A percentile compares a stretch with the other conserved stretches of the same genome.
These are phyloP conservation scores for Phalaenopsis hybrid DNA, from an alignment of 116 monocot genomes.

Conservation along the genomic window DNA sequence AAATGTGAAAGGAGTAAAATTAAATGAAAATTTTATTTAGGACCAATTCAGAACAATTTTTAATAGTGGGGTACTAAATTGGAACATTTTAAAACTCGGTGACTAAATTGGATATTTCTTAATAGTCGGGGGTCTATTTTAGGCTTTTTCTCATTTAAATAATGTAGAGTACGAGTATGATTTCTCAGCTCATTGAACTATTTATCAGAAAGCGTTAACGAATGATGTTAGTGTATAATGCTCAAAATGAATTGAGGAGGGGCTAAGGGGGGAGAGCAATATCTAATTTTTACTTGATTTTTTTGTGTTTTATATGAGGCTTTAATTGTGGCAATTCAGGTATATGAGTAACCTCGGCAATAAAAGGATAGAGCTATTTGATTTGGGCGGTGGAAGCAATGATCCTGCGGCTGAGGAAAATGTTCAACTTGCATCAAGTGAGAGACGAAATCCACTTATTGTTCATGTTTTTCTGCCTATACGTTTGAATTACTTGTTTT, in stretches of 20 bases:
- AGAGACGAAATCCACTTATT: background rate
- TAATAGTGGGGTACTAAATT: too few relatives aligned
- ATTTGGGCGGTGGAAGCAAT: constrained; percentile 58
- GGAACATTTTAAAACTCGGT: too few relatives aligned
- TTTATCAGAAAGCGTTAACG: background rate
- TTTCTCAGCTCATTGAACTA: background rate
- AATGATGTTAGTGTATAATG: background rate
- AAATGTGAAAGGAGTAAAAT: too few relatives aligned
- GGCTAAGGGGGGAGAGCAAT: background rate
- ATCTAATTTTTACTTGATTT: background rate
- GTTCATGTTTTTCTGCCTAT: background rate
- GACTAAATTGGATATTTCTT: too few relatives aligned
- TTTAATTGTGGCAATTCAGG: constrained; percentile 26
- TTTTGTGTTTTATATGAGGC: background rate
- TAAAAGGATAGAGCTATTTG: constrained; percentile 87
- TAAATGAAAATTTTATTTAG: too few relatives aligned
- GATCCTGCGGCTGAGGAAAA: constrained; percentile 51
- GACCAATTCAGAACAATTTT: too few relatives aligned
- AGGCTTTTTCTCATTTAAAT: too few relatives aligned
- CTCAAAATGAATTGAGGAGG: background rate
- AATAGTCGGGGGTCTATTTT: too few relatives aligned
- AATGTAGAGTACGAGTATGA: background rate
- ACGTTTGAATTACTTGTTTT: background rate
- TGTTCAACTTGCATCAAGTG: constrained; percentile 75
- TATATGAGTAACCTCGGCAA: constrained; percentile 72